Percentiles rank a stretch among this genome's conserved stretches.
Conservation (phyloP, 768 basidiomycete species). For the Strobilomyces dryophilus region DNA sequence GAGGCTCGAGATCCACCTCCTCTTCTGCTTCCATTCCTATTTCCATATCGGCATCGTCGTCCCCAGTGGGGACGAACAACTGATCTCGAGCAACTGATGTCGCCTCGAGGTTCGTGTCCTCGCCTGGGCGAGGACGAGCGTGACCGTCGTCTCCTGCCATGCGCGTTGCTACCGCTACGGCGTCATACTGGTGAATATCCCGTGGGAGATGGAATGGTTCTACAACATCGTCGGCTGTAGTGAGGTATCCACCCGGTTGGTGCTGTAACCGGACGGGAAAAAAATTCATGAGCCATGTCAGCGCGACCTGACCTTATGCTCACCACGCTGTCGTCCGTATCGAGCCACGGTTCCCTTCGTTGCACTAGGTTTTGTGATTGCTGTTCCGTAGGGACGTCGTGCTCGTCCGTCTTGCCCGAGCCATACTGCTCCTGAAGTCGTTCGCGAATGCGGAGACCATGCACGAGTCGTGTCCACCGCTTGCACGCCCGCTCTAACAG, state of each 20-base stretch:
- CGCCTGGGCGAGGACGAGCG: background rate
- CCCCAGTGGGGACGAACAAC: conserved; percentile 7
- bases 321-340: conserved; percentile 23
- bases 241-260: conserved; percentile 57
- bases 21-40: conserved; percentile 16
- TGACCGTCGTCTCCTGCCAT: background rate
- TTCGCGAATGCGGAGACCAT: conserved; percentile 82
- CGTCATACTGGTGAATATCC: conserved; percentile 30
- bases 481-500: conserved; percentile 78
- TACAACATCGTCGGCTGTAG: conserved; percentile 68
- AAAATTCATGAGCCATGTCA: conserved; percentile 14
- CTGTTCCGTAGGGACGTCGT: background rate
- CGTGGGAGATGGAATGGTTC: conserved; percentile 69
- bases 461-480: conserved; percentile 83
- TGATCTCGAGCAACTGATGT: conserved; percentile 7
- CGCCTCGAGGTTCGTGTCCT: background rate
- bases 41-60: background rate
- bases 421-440: conserved; percentile 79
- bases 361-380: conserved; percentile 5
- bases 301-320: background rate
- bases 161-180: conserved; percentile 1
- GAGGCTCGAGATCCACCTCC: conserved; percentile 13
- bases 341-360: conserved; percentile 17
- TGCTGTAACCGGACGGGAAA: background rate
- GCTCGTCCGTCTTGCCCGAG: conserved; percentile 5